Evolutionary conservation across 2,329 filamentous ascomycete species (phyloP), one percentile per base, ranked within the genome.

Genomic region (Cordyceps militaris): DNA sequence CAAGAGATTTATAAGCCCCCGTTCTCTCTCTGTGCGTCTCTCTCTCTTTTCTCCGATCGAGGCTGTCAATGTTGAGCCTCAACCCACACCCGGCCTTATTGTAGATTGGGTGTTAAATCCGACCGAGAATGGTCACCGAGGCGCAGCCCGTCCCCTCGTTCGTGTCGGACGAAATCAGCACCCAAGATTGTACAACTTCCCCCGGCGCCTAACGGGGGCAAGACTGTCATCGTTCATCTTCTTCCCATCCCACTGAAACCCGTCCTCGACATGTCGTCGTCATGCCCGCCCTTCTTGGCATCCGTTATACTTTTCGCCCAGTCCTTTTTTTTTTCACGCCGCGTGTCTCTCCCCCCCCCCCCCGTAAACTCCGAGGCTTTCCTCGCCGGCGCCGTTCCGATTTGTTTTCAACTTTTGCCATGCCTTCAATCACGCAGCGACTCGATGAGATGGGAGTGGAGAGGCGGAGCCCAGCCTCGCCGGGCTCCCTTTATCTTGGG

Each of bases 221-320:
- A 38, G 2, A 2, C 26, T n/a, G n/a, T n/a, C 46, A 34, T 48
- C 46, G 26, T 21, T 13, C 48, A 26, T 28, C 16, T 40, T 10
- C 40, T n/a, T 10, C 21, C 11, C 8, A 11, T n/a, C 6, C 34
- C 10, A n/a, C 34, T 28, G 48, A 51, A 51, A 51, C 34, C 4
- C 23, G 5, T 28, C 32, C 5, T 21, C 13, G n/a, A 26, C 48
- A 28, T 52, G 36, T n/a, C n/a, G 50, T 53, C 50, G 38, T 34
- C 43, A 53, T 32, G 40, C 50, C n/a, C n/a, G 23, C 8, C 26
- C 19, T 19, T 53, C 50, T 53, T 53, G 50, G 50, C 50, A 24
- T 3, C 9, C 13, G 38, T 53, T 53, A 44, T 32, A n/a, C 38
- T 44, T 43, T 51, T 42, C 26, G 34, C 38, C 49, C 8, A n/a